A percentile compares a stretch with the other conserved stretches of the same genome.
Conservation (phyloP, 805 yeast genomes). For the Metschnikowia aberdeeniae region DNA sequence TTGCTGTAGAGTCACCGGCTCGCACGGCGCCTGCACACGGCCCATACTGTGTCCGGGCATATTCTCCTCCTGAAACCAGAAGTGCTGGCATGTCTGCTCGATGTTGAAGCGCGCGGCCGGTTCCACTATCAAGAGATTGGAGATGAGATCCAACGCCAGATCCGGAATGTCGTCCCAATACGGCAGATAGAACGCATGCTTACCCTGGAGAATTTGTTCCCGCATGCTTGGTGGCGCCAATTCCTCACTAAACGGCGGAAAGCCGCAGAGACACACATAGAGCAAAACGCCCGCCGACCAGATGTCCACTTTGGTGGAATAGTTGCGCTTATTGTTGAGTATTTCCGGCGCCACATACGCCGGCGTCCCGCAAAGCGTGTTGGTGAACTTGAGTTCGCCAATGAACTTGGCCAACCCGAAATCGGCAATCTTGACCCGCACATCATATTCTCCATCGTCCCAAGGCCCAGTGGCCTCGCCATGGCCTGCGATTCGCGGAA, state of each 20-base stretch:
- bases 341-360: conserved; percentile 87
- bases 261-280: conserved; percentile 78
- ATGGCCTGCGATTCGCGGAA: conserved; percentile 29
- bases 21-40: conserved; percentile 2
- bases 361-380: conserved; percentile 81
- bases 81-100: conserved; percentile 35
- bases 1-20: conserved; percentile 17
- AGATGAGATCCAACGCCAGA: conserved; percentile 59
- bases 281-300: conserved; percentile 81
- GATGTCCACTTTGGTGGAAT: conserved; percentile 69
- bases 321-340: conserved; percentile 49
- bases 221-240: conserved; percentile 75
- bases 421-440: conserved; percentile 74
- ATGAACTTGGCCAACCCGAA: conserved; percentile 71
- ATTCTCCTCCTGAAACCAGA: conserved; percentile 37
- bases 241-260: conserved; percentile 83
- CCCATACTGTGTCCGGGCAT: not conserved
- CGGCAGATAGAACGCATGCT: conserved; percentile 72
- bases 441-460: conserved; percentile 57
- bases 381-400: conserved; percentile 70
- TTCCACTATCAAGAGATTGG: conserved; percentile 54
- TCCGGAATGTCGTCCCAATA: conserved; percentile 75
- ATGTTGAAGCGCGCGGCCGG: conserved; percentile 43
- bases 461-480: conserved; percentile 48
- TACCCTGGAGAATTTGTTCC: conserved; percentile 65